These are phyloP conservation scores for Filobasidium wieringae DNA, from an alignment of 768 basidiomycete genomes.

Conservation along the genomic window DNA sequence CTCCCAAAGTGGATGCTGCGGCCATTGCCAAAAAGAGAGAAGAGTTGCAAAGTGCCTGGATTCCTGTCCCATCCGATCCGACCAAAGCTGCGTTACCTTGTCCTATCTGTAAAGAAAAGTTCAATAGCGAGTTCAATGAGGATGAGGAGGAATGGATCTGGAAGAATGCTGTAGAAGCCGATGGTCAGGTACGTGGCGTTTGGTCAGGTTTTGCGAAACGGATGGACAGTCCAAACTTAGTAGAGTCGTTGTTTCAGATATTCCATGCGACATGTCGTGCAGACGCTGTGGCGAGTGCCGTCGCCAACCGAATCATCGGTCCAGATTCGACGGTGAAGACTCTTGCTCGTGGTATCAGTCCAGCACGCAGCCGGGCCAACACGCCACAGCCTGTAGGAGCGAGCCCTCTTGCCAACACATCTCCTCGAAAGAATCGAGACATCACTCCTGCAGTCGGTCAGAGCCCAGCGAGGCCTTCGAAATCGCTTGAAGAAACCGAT, in stretches of 20 bases:
- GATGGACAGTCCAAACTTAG: background rate
- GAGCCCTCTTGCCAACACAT: background rate
- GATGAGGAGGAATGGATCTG: constrained; percentile 99
- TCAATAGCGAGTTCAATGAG: constrained; percentile 83
- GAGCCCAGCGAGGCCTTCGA: background rate
- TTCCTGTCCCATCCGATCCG: constrained; percentile 62
- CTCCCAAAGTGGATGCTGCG: constrained; percentile 40
- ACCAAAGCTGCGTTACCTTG: constrained; percentile 79
- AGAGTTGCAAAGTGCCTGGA: constrained; percentile 54
- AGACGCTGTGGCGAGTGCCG: constrained; percentile 42
- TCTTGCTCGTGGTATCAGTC: constrained; percentile 1
- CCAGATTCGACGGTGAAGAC: background rate
- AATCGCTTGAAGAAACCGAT: background rate
- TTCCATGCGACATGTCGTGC: constrained; percentile 92
- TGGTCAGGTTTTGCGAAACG: background rate
- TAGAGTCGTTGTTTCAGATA: constrained; percentile 46
- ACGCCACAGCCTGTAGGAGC: background rate
- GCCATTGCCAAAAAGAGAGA: constrained; percentile 60
- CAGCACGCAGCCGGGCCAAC: constrained; percentile 10
- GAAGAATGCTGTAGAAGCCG: constrained; percentile 63
- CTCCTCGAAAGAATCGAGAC: background rate
- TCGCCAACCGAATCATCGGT: constrained; percentile 9
- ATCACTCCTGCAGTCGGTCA: background rate
- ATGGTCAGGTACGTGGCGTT: background rate
- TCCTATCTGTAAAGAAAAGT: constrained; percentile 88